phyloP scores from a whole-genome alignment of 2,329 filamentous ascomycete genomes.

The Colletotrichum tabaci region DNA sequence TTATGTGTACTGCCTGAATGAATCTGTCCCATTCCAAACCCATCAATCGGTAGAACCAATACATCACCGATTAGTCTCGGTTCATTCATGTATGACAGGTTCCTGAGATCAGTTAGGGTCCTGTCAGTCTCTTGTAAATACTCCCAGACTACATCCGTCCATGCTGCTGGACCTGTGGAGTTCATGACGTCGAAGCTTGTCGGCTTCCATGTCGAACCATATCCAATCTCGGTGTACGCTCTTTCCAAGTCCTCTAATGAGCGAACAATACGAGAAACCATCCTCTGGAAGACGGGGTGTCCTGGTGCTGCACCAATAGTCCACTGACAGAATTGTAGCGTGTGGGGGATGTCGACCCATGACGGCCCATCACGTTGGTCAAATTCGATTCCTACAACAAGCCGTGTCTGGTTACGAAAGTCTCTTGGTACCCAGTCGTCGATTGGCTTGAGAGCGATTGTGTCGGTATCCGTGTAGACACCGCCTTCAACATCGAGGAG shows the following conservation, averaged over 20 bases:
- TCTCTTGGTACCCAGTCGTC: conserved; percentile 49
- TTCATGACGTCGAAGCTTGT: conserved; percentile 50
- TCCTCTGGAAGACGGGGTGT: conserved; percentile 49
- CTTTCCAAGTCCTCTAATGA: conserved; percentile 41
- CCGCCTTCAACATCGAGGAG: conserved; percentile 52
- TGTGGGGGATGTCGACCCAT: conserved; percentile 50
- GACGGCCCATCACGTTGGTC: conserved; percentile 47
- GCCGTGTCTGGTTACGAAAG: conserved; percentile 43
- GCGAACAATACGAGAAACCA: conserved; percentile 45
- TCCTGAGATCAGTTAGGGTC: conserved; percentile 25
- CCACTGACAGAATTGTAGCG: conserved; percentile 54
- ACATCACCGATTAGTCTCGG: background rate
- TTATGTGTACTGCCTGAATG: conserved; percentile 11
- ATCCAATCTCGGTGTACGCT: no score
- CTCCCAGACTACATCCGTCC: conserved; percentile 51
- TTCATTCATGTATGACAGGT: background rate
- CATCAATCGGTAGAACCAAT: conserved; percentile 2
- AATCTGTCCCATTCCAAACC: conserved; percentile 3
- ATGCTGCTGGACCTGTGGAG: conserved; percentile 51
- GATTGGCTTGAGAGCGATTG: conserved; percentile 67
- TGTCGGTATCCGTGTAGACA: conserved; percentile 73
- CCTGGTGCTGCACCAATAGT: conserved; percentile 52
- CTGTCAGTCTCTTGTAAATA: conserved; percentile 46
- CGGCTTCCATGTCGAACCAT: conserved; percentile 37
- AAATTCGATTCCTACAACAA: conserved; percentile 52